phyloP scores from a whole-genome alignment of 257 asterid species.

The Euphrasia confusa region DNA sequence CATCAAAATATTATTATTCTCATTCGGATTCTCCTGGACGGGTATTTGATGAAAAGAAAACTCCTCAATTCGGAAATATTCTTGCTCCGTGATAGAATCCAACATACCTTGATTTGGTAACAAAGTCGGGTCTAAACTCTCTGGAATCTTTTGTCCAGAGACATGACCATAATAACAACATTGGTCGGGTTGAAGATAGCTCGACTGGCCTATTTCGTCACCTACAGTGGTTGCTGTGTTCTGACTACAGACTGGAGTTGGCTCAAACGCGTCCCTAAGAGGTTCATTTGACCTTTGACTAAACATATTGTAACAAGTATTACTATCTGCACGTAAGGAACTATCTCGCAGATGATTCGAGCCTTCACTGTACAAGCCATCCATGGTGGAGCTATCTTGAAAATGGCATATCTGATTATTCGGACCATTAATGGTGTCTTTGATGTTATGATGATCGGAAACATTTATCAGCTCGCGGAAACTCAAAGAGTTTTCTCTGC shows the following conservation, averaged over 20 bases:
- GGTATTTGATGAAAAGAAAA: background rate
- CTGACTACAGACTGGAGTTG: conserved; percentile 16
- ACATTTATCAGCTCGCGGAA: conserved; percentile 21
- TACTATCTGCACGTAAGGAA: conserved; percentile 19
- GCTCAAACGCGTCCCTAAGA: conserved; percentile 17
- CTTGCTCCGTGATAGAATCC: conserved; percentile 20
- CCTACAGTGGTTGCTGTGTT: conserved; percentile 22
- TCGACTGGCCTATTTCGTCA: conserved; percentile 6
- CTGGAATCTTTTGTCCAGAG: conserved; percentile 14
- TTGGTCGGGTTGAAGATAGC: conserved; percentile 21
- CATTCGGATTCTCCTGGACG: background rate
- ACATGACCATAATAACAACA: conserved; percentile 17
- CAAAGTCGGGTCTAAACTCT: conserved; percentile 9
- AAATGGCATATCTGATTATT: background rate
- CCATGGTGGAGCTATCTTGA: conserved; percentile 22
- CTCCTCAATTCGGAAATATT: background rate
- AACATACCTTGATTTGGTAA: conserved; percentile 19
- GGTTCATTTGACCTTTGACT: conserved; percentile 6
- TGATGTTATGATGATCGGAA: conserved; percentile 20
- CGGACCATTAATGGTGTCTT: conserved; percentile 14
- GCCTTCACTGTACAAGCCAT: conserved; percentile 21
- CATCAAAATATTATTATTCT: background rate
- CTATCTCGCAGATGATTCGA: conserved; percentile 24
- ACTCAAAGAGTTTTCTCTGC: conserved; percentile 17
- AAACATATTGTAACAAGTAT: background rate